phyloP scores from a whole-genome alignment of 768 basidiomycete genomes.

The Hygrophoropsis aurantiaca region DNA sequence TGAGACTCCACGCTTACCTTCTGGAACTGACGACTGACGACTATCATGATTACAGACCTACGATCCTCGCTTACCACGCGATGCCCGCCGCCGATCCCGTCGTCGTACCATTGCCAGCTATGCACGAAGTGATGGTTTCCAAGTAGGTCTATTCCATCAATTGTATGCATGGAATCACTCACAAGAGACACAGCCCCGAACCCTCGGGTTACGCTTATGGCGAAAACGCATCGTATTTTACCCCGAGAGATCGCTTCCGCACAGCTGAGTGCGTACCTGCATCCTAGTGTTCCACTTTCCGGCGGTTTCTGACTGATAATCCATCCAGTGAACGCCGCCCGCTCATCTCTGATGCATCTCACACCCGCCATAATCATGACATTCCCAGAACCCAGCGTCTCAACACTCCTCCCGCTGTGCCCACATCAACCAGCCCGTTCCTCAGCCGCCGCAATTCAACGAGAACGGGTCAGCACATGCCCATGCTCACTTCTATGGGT shows the following conservation, averaged over 20 bases:
- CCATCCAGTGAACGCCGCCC: slow-evolving; percentile 51
- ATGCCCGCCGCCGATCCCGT: slow-evolving; percentile 24
- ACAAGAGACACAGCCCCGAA: slow-evolving; percentile 11
- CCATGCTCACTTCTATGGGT: slow-evolving; percentile 23
- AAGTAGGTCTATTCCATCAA: slow-evolving; percentile 12
- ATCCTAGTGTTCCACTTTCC: too few relatives aligned
- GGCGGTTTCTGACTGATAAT: slow-evolving; percentile 2
- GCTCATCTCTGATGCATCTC: slow-evolving; percentile 40
- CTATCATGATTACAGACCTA: slow-evolving; percentile 7
- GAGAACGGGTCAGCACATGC: slow-evolving; percentile 29
- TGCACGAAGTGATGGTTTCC: slow-evolving; percentile 32
- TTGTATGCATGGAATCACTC: too few relatives aligned
- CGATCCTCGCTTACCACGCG: slow-evolving; percentile 32
- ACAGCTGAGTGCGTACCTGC: slow-evolving; percentile 31
- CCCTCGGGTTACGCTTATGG: slow-evolving; percentile 20
- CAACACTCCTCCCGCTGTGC: slow-evolving; percentile 22
- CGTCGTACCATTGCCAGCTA: slow-evolving; percentile 28
- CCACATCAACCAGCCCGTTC: slow-evolving; percentile 24
- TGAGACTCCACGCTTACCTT: neutral
- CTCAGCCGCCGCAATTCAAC: slow-evolving; percentile 21
- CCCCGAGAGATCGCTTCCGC: slow-evolving; percentile 4
- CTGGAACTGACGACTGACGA: neutral
- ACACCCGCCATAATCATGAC: slow-evolving; percentile 28
- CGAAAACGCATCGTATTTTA: slow-evolving; percentile 10
- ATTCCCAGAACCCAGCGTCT: slow-evolving; percentile 15